phyloP scores from a whole-genome alignment of 2,329 filamentous ascomycete genomes.

The Aspergillus fructus region DNA sequence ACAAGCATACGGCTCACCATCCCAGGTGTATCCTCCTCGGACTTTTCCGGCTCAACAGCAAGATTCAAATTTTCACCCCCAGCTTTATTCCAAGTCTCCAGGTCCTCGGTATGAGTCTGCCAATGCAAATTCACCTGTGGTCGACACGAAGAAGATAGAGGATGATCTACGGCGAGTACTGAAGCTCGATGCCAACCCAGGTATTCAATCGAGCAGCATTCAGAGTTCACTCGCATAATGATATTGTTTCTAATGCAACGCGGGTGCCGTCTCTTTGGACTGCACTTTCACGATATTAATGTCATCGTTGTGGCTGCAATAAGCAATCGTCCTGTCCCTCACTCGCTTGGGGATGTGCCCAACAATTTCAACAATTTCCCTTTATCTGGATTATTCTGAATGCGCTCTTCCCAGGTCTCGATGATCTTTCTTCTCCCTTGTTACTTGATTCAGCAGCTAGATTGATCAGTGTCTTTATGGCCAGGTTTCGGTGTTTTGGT shows the following conservation, averaged over 20 bases:
- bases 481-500: conserved; percentile 17
- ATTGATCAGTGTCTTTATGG: conserved; percentile 9
- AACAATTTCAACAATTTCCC: conserved; percentile 1
- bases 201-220: conserved; percentile 29
- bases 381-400: not conserved
- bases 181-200: conserved; percentile 40
- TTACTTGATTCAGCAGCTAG: conserved; percentile 8
- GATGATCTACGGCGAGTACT: conserved; percentile 49
- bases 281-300: not conserved
- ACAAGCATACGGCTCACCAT: conserved; percentile 22
- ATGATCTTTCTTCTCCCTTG: not conserved
- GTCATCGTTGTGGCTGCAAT: conserved; percentile 2
- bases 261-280: not conserved
- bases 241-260: not conserved
- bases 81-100: conserved; percentile 22
- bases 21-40: conserved; percentile 22
- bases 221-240: conserved; percentile 35
- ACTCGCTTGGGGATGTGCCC: not conserved
- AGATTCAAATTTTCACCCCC: conserved; percentile 22
- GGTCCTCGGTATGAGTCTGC: conserved; percentile 22
- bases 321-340: not conserved
- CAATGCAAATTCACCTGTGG: conserved; percentile 26
- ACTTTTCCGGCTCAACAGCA: conserved; percentile 17
- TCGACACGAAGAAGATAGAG: conserved; percentile 47
- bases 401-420: not conserved